A percentile compares a stretch with the other conserved stretches of the same genome.
These are phyloP conservation scores for Cyclotella kingstonii DNA, from an alignment of 108 stramenopile genomes.

Conservation along the genomic window DNA sequence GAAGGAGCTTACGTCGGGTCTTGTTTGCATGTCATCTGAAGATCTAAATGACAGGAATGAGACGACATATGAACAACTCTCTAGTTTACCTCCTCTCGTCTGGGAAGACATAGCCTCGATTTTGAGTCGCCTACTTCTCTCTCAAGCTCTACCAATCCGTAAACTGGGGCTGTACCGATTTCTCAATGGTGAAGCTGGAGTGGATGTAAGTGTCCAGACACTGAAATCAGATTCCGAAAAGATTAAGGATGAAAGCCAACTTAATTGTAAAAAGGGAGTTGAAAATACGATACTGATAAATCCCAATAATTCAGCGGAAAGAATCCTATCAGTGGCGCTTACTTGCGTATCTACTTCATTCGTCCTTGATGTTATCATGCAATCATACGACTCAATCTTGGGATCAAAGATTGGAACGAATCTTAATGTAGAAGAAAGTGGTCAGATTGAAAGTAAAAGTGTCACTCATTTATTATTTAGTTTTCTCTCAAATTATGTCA, in stretches of 20 bases:
- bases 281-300: no score
- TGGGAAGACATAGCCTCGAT: slow-evolving; percentile 69
- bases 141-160: slow-evolving; percentile 63
- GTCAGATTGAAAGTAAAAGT: slow-evolving; percentile 36
- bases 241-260: slow-evolving; percentile 2
- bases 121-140: slow-evolving; percentile 55
- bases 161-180: slow-evolving; percentile 78
- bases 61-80: background rate
- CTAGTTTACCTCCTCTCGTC: slow-evolving; percentile 34
- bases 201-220: slow-evolving; percentile 17
- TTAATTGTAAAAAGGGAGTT: no score
- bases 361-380: slow-evolving; percentile 58
- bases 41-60: background rate
- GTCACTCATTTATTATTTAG: slow-evolving; percentile 23
- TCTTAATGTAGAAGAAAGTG: slow-evolving; percentile 53
- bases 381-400: slow-evolving; percentile 68
- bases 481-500: slow-evolving; percentile 45
- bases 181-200: slow-evolving; percentile 52
- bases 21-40: background rate
- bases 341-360: slow-evolving; percentile 47
- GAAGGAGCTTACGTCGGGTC: slow-evolving; percentile 44
- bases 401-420: slow-evolving; percentile 65
- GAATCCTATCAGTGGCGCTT: slow-evolving; percentile 28
- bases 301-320: background rate
- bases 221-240: slow-evolving; percentile 2